These are phyloP conservation scores for Isatis tinctoria DNA, from an alignment of 345 rosid species.

Conservation along the genomic window DNA sequence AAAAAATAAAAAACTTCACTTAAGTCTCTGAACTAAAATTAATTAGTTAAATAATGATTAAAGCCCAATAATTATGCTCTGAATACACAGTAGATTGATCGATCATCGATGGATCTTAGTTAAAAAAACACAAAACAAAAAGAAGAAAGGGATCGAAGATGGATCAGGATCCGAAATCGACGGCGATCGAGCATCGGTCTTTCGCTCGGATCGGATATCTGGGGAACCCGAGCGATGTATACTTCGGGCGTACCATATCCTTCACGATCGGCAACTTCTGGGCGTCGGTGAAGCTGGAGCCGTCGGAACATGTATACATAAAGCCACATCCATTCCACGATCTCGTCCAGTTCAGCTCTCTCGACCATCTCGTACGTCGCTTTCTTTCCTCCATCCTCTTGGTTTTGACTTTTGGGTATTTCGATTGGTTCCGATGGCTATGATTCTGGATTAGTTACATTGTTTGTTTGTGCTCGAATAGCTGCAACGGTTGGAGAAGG, in stretches of 20 bases:
- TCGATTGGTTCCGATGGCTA: no score
- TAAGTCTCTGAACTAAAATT: no score
- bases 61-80: no score
- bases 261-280: conserved; percentile 64
- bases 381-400: not conserved
- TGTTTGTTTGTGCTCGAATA: conserved; percentile 8
- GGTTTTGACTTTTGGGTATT: no score
- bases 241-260: conserved; percentile 66
- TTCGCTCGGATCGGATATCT: conserved; percentile 63
- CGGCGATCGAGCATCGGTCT: conserved; percentile 47
- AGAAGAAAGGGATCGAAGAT: not conserved
- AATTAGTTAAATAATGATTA: no score
- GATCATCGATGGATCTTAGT: no score
- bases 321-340: conserved; percentile 77
- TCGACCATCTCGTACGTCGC: conserved; percentile 53
- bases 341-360: conserved; percentile 65
- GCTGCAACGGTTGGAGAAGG: conserved; percentile 68
- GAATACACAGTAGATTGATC: no score
- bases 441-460: no score
- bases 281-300: conserved; percentile 63
- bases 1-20: no score
- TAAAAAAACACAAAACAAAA: not conserved
- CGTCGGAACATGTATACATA: conserved; percentile 61
- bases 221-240: conserved; percentile 83
- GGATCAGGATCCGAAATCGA: conserved; percentile 22